Conservation (phyloP, 495 filamentous ascomycete species). For the Pyrenula aspistea region DNA sequence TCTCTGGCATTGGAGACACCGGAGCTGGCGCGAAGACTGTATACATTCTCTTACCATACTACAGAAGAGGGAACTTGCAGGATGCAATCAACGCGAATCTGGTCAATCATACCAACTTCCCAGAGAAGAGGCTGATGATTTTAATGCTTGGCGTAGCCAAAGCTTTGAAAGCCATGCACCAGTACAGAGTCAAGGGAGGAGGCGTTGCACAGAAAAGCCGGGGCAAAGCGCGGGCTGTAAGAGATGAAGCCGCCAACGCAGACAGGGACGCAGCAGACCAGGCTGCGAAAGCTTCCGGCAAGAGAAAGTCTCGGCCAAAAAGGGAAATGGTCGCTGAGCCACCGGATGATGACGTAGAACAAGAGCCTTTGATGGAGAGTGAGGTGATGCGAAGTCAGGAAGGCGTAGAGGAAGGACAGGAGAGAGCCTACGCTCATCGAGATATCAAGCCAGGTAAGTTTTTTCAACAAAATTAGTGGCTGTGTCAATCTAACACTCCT, state of each 20-base stretch:
- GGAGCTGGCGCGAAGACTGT: constrained; percentile 74
- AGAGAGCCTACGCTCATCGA: constrained; percentile 81
- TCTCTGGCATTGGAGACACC: constrained; percentile 32
- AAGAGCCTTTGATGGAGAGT: constrained; percentile 71
- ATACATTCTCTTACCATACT: constrained; percentile 92
- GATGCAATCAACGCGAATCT: constrained; percentile 98
- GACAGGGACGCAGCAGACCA: constrained; percentile 47
- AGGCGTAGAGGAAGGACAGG: constrained; percentile 55
- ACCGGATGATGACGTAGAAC: constrained; percentile 52
- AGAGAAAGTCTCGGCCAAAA: constrained; percentile 25
- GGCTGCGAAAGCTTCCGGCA: constrained; percentile 29
- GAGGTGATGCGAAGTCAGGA: constrained; percentile 65
- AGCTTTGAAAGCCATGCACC: constrained; percentile 81
- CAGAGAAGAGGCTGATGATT: constrained; percentile 76
- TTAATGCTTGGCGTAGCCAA: constrained; percentile 85
- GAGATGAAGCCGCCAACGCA: constrained; percentile 44
- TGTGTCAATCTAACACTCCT: constrained; percentile 8
- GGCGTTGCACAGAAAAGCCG: constrained; percentile 32
- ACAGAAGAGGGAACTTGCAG: constrained; percentile 85
- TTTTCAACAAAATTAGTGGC: neutral
- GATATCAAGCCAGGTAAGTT: constrained; percentile 87
- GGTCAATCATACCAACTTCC: constrained; percentile 91
- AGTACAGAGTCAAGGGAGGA: constrained; percentile 56
- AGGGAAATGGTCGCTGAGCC: constrained; percentile 21
- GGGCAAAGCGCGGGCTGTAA: constrained; percentile 40